Base-by-base conservation (phyloP, 2,329 filamentous ascomycete genomes). In the Rutstroemia sp. region DNA sequence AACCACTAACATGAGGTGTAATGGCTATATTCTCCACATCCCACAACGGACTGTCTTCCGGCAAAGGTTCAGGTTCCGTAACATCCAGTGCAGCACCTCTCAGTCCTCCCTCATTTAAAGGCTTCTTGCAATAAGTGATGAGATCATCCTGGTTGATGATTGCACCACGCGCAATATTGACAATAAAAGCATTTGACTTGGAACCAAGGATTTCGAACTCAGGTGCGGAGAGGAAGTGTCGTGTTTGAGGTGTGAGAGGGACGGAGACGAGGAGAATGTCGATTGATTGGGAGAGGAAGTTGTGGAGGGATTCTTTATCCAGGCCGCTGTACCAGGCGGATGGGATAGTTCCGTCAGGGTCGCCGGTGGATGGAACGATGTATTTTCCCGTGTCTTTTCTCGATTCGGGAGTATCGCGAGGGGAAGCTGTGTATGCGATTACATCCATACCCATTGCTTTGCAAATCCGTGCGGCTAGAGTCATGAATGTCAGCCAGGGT, bases 31-130 rank as follows among this genome's bases (percentile, higher is more conserved):
- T 86, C 21, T 78, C 75, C 58, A 81, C 68, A 49, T 76, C 76
- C 84, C 85, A 88, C 51, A 88, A 68, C 63, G 82, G 78, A 63
- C 80, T 78, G 44, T 83, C 78, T 17, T 69, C 63, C 0, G 82
- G 82, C 60, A 88, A 67, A 0, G 85, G 85, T 64, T 88, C 85
- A 0, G 84, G 84, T 61, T 87, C 83, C 14, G 84, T 82, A 1
- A 88, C 84, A 71, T 88, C 85, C 38, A 88, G 69, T 3, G 83
- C 82, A 0, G 84, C 85, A 30, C 84, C 84, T 25, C 75, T 70
- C 30, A 88, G 66, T 2, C 76, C 74, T 0, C 77, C 77, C 0
- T 74, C 70, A 23, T 63, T 62, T 23, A 58, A 45, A 17, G 58
- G 52, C 27, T 65, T 65, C 57, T 70, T 70, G 36, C 87, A 66